phyloP scores from a whole-genome alignment of 768 basidiomycete genomes.

The Pulveroboletus sp. region DNA sequence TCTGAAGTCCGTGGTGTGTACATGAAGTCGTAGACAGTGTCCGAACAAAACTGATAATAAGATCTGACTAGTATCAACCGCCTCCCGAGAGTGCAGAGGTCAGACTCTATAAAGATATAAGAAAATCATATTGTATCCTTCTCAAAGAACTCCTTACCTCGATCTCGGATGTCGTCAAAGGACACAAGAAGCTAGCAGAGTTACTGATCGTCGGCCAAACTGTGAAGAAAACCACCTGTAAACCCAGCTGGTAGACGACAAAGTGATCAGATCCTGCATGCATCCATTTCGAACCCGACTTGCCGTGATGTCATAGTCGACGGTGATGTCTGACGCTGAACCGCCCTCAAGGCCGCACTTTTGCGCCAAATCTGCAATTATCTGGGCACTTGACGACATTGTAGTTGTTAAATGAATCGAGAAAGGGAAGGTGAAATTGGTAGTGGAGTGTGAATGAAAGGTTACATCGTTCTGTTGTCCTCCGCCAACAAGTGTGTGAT shows the following conservation, averaged over 20 bases:
- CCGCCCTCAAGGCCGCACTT: conserved; percentile 57
- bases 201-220: conserved; percentile 65
- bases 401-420: conserved; percentile 54
- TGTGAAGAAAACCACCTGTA: conserved; percentile 60
- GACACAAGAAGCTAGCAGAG: conserved; percentile 59
- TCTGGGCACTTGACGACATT: conserved; percentile 44
- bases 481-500: conserved; percentile 61
- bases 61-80: neutral
- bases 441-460: conserved; percentile 49
- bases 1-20: conserved; percentile 20
- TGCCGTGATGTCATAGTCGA: conserved; percentile 67
- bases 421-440: conserved; percentile 76
- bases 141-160: conserved; percentile 9
- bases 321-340: conserved; percentile 43
- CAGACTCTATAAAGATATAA: conserved; percentile 19
- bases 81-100: conserved; percentile 14
- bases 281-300: neutral
- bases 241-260: conserved; percentile 43
- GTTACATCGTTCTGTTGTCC: conserved; percentile 46
- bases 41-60: conserved; percentile 1
- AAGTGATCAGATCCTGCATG: conserved; percentile 7
- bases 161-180: conserved; percentile 38
- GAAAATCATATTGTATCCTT: neutral
- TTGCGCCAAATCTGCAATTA: conserved; percentile 56
- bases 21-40: conserved; percentile 8